These are phyloP conservation scores for Neurospora sp. DNA, from an alignment of 2,329 filamentous ascomycete genomes.

Conservation along the genomic window DNA sequence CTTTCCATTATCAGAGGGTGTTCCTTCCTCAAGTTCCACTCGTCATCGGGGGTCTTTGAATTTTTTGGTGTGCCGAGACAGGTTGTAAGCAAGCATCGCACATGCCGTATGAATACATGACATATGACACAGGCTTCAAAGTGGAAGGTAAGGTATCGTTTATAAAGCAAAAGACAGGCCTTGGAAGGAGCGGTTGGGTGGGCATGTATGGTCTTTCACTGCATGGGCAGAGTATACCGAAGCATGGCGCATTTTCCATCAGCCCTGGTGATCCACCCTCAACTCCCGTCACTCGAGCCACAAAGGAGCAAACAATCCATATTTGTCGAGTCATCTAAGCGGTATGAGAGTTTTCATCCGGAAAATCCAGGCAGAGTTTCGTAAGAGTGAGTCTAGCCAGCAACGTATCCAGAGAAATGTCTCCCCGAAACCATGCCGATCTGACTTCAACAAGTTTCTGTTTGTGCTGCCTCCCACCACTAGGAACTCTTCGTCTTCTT, in stretches of 20 bases:
- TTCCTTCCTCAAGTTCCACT: neutral
- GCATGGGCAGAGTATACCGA: neutral
- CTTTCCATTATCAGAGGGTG: neutral
- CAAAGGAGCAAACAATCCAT: neutral
- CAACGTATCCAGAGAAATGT: neutral
- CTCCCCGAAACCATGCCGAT: neutral
- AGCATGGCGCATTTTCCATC: neutral
- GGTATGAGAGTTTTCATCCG: neutral
- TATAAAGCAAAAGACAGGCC: no score
- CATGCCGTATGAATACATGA: neutral
- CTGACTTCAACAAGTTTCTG: neutral
- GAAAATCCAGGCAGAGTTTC: neutral
- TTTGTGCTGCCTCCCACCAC: neutral
- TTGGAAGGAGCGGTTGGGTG: neutral
- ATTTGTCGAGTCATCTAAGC: neutral
- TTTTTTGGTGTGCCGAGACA: neutral
- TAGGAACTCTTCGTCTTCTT: conserved; percentile 22
- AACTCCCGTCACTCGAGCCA: neutral
- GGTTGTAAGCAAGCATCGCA: neutral
- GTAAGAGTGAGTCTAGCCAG: neutral
- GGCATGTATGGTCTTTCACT: neutral
- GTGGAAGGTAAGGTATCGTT: neutral
- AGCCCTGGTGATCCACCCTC: neutral
- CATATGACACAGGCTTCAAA: neutral
- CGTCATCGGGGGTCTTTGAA: neutral